Percentiles rank a stretch among this genome's conserved stretches.
phyloP scores from a whole-genome alignment of 2,329 filamentous ascomycete species.

The Penicillium sclerotiorum region DNA sequence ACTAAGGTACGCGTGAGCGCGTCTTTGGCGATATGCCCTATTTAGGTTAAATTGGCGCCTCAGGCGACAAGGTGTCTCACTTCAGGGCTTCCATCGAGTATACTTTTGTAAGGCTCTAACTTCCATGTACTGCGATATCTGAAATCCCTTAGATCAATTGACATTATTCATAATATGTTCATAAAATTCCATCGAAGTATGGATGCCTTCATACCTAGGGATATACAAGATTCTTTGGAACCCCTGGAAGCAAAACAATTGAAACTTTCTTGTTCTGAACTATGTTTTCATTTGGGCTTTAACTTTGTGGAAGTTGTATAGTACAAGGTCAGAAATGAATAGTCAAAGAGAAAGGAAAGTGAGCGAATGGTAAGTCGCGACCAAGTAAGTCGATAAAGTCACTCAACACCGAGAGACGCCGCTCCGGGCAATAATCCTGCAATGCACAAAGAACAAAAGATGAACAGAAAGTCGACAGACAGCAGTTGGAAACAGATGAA shows the following conservation, averaged over 20 bases:
- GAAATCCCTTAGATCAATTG: too few species aligned
- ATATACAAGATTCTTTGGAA: too few species aligned
- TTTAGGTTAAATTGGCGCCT: conserved; percentile 26
- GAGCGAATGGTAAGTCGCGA: background rate
- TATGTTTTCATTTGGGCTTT: too few species aligned
- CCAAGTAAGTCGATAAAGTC: background rate
- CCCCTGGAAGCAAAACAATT: too few species aligned
- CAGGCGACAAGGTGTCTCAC: conserved; percentile 22
- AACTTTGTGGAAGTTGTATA: too few species aligned
- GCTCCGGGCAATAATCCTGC: conserved; percentile 1
- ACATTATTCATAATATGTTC: too few species aligned
- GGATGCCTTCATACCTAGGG: too few species aligned
- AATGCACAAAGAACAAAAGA: conserved; percentile 12
- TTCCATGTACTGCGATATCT: too few species aligned
- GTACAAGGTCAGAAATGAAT: conserved; percentile 1
- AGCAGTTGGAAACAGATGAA: conserved; percentile 5
- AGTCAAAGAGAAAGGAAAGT: conserved; percentile 1
- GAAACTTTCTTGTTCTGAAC: too few species aligned
- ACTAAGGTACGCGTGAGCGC: conserved; percentile 29
- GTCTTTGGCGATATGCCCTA: conserved; percentile 35
- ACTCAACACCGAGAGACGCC: background rate
- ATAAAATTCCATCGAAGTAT: too few species aligned
- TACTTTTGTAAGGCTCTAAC: background rate
- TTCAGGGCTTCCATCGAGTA: background rate
- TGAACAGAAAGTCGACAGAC: background rate